Evolutionary conservation across 169 alveolate species (phyloP).

Genomic region (Neospora caninum): DNA sequence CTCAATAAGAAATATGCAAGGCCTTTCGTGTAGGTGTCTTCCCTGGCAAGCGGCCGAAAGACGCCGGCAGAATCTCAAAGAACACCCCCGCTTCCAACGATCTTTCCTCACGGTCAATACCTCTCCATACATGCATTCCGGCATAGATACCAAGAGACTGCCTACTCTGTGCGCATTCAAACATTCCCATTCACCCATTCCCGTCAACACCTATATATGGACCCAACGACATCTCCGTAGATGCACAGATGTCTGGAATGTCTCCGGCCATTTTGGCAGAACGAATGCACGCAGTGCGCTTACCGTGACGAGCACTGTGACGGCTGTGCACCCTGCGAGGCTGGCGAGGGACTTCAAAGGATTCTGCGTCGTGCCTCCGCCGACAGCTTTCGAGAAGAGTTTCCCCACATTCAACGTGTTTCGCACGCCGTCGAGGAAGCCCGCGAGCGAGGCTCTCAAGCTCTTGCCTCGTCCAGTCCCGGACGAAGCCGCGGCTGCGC

Average conservation of each 20-base stretch:
- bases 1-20: too few species aligned
- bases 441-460: not conserved
- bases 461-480: not conserved
- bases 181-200: not conserved
- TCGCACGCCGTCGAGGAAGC: not conserved
- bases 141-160: too few species aligned
- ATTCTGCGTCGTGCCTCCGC: not conserved
- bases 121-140: too few species aligned
- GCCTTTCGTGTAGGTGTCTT: too few species aligned
- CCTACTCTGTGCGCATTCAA: not conserved
- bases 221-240: too few species aligned
- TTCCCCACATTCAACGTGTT: not conserved
- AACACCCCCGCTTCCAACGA: too few species aligned
- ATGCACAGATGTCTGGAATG: too few species aligned
- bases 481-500: not conserved
- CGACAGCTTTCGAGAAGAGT: not conserved
- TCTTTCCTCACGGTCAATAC: too few species aligned
- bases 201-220: too few species aligned
- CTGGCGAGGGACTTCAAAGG: slow-evolving; percentile 61
- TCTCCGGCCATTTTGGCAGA: too few species aligned
- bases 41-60: too few species aligned
- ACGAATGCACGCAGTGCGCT: not conserved
- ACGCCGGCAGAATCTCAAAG: too few species aligned
- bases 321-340: slow-evolving; percentile 71
- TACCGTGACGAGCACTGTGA: slow-evolving; percentile 64